Percentiles rank a stretch among this genome's conserved stretches.
phyloP scores from a whole-genome alignment of 345 rosid species.

The Dovyalis caffra region DNA sequence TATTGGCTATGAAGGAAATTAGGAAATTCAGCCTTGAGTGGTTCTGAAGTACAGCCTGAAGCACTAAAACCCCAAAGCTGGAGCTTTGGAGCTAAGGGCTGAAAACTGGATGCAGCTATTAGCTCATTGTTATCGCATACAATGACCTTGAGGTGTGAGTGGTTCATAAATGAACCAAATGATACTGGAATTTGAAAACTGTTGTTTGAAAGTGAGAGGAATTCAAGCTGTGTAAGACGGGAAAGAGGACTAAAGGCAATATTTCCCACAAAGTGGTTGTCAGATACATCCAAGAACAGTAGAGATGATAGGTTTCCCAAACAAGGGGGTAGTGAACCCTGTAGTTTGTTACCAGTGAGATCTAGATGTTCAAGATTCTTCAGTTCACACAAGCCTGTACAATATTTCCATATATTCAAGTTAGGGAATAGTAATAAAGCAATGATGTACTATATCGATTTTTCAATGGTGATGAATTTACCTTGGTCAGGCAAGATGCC shows the following conservation, averaged over 20 bases:
- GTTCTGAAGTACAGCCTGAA: background rate
- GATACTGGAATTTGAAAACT: background rate
- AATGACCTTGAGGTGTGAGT: background rate
- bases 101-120: background rate
- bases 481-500: too few species aligned
- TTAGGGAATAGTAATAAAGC: background rate
- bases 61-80: background rate
- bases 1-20: background rate
- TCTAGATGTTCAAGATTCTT: background rate
- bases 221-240: background rate
- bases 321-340: background rate
- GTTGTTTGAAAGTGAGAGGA: background rate
- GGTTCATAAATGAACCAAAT: background rate
- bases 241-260: background rate
- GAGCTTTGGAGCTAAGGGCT: background rate
- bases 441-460: too few species aligned
- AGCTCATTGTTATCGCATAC: background rate
- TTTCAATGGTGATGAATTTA: too few species aligned
- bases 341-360: background rate
- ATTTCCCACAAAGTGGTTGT: background rate
- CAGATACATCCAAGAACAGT: background rate
- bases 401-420: background rate
- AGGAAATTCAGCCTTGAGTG: fast-evolving
- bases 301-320: background rate
- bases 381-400: background rate